Evolutionary conservation across 2,329 filamentous ascomycete genomes (phyloP), one percentile per base, ranked within the genome.

Genomic region (Pseudocercospora pini-densiflorae): DNA sequence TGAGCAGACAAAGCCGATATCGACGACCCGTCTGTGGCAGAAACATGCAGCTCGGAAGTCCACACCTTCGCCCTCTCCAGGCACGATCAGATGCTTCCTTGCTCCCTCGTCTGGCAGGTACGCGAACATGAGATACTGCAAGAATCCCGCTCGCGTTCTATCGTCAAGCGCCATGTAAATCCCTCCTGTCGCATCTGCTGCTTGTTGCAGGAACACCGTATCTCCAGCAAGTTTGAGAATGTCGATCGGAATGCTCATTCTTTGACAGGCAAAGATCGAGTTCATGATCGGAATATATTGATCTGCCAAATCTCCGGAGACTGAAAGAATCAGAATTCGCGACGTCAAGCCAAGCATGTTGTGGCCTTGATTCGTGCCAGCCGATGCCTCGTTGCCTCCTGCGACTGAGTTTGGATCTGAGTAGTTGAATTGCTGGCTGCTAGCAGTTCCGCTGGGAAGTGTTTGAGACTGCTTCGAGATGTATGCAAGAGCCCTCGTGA

Each of bases 251-350:
- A 99, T 93, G 73, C 88, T 88, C 63, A 93, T 87, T 70, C 94
- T 90, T 75, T 97, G 92, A 66, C 94, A 95, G 2, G 95, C 95
- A 80, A 99, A 99, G 68, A 98, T 97, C 74, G 91, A 88, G 81
- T 99, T 99, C 95, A 99, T 99, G 72, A 97, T 95, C 0, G 94
- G 91, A 63, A 99, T 99, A 82, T 99, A 99, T 79, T 98, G 89
- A 68, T 88, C 91, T 5, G 93, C 89, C 0, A 97, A 88, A 74
- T 94, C 92, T 75, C 93, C 93, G 55, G 92, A 97, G 4, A 97
- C 93, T 57, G 92, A 97, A 62, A 99, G 79, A 69, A 98, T 89
- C 62, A 99, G 86, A 74, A 99, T 97, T 67, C 95, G 91, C 14
- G 90, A 90, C 71, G 92, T 90, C 21, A 95, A 83, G 19, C 86